phyloP scores from a whole-genome alignment of 768 basidiomycete genomes.

The Butyriboletus loyo region DNA sequence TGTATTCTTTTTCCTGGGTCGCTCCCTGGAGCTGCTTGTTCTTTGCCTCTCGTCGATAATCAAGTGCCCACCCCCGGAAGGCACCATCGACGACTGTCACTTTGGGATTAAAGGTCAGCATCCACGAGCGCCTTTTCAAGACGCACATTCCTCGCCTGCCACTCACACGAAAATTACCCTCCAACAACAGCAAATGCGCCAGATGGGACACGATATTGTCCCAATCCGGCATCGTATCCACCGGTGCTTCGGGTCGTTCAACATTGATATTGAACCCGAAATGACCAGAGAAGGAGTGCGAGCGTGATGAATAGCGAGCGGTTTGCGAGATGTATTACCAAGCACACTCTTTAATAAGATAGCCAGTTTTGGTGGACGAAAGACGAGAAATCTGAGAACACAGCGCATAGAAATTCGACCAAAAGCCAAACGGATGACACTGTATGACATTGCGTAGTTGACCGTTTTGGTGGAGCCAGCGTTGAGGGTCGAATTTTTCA shows the following conservation, averaged over 20 bases:
- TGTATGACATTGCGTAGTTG: conserved; percentile 45
- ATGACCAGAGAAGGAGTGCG: conserved; percentile 60
- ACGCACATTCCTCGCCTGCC: no score
- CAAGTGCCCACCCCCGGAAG: no score
- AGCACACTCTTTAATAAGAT: conserved; percentile 46
- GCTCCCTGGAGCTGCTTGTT: no score
- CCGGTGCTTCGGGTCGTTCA: conserved; percentile 44
- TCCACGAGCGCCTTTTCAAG: no score
- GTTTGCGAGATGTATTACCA: conserved; percentile 53
- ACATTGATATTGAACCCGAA: conserved; percentile 51
- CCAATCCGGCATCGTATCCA: conserved; percentile 53
- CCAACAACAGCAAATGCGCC: no score
- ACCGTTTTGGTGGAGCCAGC: conserved; percentile 49
- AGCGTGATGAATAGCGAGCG: conserved; percentile 58
- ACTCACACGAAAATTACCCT: no score
- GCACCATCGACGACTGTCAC: no score
- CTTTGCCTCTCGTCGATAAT: no score
- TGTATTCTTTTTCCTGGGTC: no score
- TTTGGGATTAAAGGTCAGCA: no score
- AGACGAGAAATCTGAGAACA: no score
- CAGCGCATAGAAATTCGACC: conserved; percentile 40
- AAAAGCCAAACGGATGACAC: conserved; percentile 52
- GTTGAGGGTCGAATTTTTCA: conserved; percentile 52
- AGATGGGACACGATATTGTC: conserved; percentile 58
- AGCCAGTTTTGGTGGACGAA: neutral